Percentiles rank a stretch among this genome's conserved stretches.
Conservation (phyloP, 371 early-diverging fungal species). For the Rhizopus delemar region DNA sequence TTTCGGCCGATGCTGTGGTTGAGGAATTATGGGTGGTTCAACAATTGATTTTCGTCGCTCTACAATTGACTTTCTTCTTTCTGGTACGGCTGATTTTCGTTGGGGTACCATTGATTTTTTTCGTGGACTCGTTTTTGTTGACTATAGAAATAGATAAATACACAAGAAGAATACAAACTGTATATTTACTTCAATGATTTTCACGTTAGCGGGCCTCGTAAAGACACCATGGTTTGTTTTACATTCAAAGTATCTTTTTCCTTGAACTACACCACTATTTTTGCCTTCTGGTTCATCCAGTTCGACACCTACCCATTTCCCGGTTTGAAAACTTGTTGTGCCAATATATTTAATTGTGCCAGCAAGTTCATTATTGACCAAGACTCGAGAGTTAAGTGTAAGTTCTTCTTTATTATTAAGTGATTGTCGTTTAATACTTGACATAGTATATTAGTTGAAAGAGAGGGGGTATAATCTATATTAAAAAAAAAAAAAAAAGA, state of each 20-base stretch:
- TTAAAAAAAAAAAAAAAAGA: too few species aligned
- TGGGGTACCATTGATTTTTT: constrained; percentile 18
- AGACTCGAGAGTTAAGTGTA: constrained; percentile 50
- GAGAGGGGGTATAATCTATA: not conserved
- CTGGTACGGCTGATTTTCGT: constrained; percentile 11
- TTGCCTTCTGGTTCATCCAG: constrained; percentile 68
- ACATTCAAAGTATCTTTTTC: constrained; percentile 77
- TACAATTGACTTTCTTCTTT: constrained; percentile 17
- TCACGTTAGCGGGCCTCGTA: constrained; percentile 66
- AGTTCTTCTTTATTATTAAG: constrained; percentile 29
- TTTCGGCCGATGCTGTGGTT: constrained; percentile 1
- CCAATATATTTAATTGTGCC: constrained; percentile 66
- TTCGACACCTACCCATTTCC: constrained; percentile 76
- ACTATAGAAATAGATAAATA: not conserved
- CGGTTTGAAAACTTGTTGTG: constrained; percentile 63
- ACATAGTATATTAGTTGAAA: not conserved
- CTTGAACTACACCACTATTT: constrained; percentile 72
- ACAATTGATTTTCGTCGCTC: constrained; percentile 19
- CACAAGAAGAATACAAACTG: not conserved
- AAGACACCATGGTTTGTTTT: constrained; percentile 70
- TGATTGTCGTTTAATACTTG: constrained; percentile 14
- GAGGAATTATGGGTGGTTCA: constrained; percentile 7
- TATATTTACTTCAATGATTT: constrained; percentile 8
- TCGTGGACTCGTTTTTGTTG: not conserved
- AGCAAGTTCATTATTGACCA: constrained; percentile 58